phyloP scores from a whole-genome alignment of 495 filamentous ascomycete species.

The Talaromyces trachyspermus region DNA sequence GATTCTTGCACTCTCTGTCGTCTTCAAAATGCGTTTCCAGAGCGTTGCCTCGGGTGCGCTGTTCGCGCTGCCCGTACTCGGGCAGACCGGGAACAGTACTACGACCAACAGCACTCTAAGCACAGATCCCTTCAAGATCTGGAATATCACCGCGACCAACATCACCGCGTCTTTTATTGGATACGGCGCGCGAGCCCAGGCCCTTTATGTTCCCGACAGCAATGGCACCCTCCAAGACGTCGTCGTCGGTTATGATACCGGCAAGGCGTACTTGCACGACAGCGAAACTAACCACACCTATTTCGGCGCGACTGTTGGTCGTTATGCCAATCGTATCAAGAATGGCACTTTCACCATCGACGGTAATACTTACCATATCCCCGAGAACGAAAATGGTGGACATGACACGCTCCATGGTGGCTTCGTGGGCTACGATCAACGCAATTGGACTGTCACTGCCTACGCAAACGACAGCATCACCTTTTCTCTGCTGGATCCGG shows the following conservation, averaged over 20 bases:
- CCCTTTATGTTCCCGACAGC: slow-evolving; percentile 66
- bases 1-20: slow-evolving; percentile 20
- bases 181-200: slow-evolving; percentile 71
- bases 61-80: slow-evolving; percentile 27
- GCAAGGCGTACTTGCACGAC: slow-evolving; percentile 60
- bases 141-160: slow-evolving; percentile 63
- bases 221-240: slow-evolving; percentile 59
- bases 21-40: slow-evolving; percentile 36
- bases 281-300: slow-evolving; percentile 60
- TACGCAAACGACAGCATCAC: slow-evolving; percentile 63
- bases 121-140: slow-evolving; percentile 46
- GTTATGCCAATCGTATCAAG: slow-evolving; percentile 83
- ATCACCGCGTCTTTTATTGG: slow-evolving; percentile 70
- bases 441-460: slow-evolving; percentile 71
- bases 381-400: slow-evolving; percentile 65
- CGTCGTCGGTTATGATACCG: slow-evolving; percentile 73
- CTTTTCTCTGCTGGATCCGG: slow-evolving; percentile 70
- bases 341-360: slow-evolving; percentile 74
- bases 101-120: slow-evolving; percentile 8
- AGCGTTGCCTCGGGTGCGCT: slow-evolving; percentile 25
- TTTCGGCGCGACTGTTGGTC: slow-evolving; percentile 69
- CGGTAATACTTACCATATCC: slow-evolving; percentile 53
- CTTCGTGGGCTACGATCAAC: slow-evolving; percentile 70
- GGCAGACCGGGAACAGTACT: too few species aligned
- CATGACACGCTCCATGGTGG: slow-evolving; percentile 75